Evolutionary conservation across 164 flowering plant species (phyloP).

Genomic region (Magnolia officinalis): DNA sequence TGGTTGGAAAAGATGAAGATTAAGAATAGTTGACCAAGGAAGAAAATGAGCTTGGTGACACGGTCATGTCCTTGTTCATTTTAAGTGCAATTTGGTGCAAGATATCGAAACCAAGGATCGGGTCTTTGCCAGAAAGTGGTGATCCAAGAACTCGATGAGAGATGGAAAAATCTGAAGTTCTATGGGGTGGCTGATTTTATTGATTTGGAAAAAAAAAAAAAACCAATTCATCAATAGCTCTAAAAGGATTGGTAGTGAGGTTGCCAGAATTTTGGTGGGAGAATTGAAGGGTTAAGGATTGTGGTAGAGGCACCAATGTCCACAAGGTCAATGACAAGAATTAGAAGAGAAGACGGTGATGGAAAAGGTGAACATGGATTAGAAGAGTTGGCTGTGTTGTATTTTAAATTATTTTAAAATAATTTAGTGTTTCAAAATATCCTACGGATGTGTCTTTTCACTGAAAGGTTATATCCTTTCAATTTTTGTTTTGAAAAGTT

Average conservation of each 20-base stretch:
- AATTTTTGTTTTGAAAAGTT: no score
- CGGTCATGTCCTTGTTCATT: background rate
- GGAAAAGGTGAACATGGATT: background rate
- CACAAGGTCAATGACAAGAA: background rate
- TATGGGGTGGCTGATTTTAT: background rate
- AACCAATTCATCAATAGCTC: background rate
- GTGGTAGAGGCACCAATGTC: background rate
- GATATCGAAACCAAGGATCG: background rate
- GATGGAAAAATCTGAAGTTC: background rate
- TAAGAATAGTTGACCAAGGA: background rate
- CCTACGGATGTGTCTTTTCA: no score
- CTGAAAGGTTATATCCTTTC: no score
- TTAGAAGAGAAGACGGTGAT: background rate
- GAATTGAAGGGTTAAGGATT: background rate
- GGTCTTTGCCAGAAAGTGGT: background rate
- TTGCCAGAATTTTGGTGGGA: background rate
- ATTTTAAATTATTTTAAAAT: no score
- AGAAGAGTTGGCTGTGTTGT: background rate
- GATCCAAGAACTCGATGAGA: background rate
- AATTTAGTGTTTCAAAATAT: no score
- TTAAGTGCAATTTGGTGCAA: background rate
- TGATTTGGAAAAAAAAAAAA: background rate
- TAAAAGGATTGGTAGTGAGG: background rate
- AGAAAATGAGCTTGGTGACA: no score
- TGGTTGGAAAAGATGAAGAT: background rate